Base-by-base conservation (phyloP, 352 stramenopile species). In the Elongisporangium anandrum region DNA sequence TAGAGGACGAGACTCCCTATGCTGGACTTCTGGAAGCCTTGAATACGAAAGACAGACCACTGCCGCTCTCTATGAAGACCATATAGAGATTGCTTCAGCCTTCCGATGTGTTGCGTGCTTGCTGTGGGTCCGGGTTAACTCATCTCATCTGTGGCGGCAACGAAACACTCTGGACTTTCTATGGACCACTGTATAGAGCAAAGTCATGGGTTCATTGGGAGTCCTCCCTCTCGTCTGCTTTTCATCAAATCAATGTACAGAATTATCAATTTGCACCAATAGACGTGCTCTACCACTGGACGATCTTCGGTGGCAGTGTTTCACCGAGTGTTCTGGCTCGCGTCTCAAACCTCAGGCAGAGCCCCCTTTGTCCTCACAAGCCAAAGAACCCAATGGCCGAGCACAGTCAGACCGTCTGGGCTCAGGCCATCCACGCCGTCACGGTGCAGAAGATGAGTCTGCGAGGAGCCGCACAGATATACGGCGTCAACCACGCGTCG, bases 371-470 rank as follows among this genome's bases (percentile, higher is more conserved):
- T 17, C 51, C n/a, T 29, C 51, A 38, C 17, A 29, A 21, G 21
- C 22, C 56, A 56, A 24, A 41, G 29, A 41, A 41, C 29, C 29
- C 34, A 7, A 12, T 54, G 68, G 29, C 58, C 68, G 4, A 72
- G 60, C 52, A 62, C 39, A 84, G 69, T 55, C 70, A 91, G 51
- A 61, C 75, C 24, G 60, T 80, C 20, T 89, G 79, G 81, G 78
- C 79, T n/a, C 74, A 79, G 34, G 81, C 77, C 52, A 75, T 88
- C 56, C 77, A 81, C 52, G 77, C 79, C 52, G 79, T 92, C 52
- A 79, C 70, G 39, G 71, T 88, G 26, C 74, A 84, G 60, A 83
- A 84, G 26, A 79, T 88, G 55, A 84, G 71, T 24, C 65, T 89
- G 7, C 77, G 77, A 52, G 69, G 71, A 29, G 79, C 79, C 19